A percentile compares a stretch with the other conserved stretches of the same genome.
phyloP scores from a whole-genome alignment of 257 asterid genomes.

The Salvia rosmarinus region DNA sequence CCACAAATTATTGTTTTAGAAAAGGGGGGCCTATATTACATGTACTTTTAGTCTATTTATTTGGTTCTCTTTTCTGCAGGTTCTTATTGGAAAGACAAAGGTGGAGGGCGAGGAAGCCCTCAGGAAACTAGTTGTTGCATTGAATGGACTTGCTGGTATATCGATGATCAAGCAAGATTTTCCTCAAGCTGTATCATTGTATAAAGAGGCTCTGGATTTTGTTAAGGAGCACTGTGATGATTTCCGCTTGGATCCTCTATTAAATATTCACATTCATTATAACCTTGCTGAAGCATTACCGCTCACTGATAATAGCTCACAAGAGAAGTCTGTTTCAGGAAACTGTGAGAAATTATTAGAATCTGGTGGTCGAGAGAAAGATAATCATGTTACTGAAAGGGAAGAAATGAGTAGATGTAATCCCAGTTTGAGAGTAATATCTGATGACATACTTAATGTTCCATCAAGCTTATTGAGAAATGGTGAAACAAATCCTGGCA shows the following conservation, averaged over 20 bases:
- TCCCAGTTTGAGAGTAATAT: conserved; percentile 35
- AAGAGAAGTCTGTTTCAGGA: conserved; percentile 39
- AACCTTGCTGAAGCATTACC: conserved; percentile 80
- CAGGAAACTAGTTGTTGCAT: conserved; percentile 79
- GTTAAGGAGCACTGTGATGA: conserved; percentile 76
- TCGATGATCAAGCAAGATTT: conserved; percentile 80
- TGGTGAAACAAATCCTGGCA: conserved; percentile 38
- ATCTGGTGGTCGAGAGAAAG: conserved; percentile 34
- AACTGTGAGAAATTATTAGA: conserved; percentile 35
- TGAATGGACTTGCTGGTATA: conserved; percentile 97
- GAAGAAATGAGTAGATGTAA: conserved; percentile 39
- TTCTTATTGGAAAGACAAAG: conserved; percentile 88
- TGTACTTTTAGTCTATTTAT: conserved; percentile 22
- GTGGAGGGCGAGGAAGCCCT: conserved; percentile 97
- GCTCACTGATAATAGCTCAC: conserved; percentile 40
- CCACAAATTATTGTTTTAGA: conserved; percentile 27
- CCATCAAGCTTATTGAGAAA: conserved; percentile 38
- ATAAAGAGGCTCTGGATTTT: conserved; percentile 77
- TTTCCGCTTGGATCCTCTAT: conserved; percentile 92
- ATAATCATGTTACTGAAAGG: conserved; percentile 38
- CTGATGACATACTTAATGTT: conserved; percentile 41
- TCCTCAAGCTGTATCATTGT: conserved; percentile 68
- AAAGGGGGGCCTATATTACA: conserved; percentile 23
- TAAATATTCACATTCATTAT: conserved; percentile 87
- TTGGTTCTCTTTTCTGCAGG: conserved; percentile 53